Evolutionary conservation across 2,329 filamentous ascomycete species (phyloP), one percentile per base, ranked within the genome.

Genomic region (Venturiaceae sp.): DNA sequence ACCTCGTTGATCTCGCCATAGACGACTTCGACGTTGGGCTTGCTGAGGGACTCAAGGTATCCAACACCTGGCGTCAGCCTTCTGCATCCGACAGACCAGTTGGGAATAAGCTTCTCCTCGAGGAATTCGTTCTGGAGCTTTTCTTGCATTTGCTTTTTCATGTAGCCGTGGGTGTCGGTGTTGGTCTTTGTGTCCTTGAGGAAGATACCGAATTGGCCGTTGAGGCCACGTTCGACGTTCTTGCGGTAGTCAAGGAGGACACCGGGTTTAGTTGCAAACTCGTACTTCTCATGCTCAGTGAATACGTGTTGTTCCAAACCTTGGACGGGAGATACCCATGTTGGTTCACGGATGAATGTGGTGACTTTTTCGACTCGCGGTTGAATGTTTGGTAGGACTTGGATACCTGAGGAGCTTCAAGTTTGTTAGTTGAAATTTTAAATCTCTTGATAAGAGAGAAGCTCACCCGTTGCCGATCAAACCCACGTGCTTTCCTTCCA

Each of bases 371-470:
- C 66, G 52, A 74, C 75, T 33, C 70, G 64, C 0, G 72, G 68
- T 63, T 78, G 75, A 46, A 80, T 77, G 6, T 68, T 69, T 2
- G 77, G 76, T 2, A 80, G 72, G 5, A 83, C 73, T 64, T 83
- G 81, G 3, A 80, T 75, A 1, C 77, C 81, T 6, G 78, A 79
- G 44, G 79, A 80, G 1, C 81, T 81, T 52, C 71, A 44, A 3
- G 7, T 21, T 21, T 26, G 19, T 36, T 58, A n/a, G 61, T 63
- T 7, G 66, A 59, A 9, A 53, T 59, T 52, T 67, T 65, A 13
- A 7, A 28, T 62, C 60, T 41, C 46, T 59, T 26, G 34, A 52
- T 63, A 66, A 47, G 65, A 57, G 66, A 61, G 37, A 9, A 6
- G 26, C 62, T 65, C 65, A 73, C 65, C 73, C 74, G 55, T 76